A percentile compares a stretch with the other conserved stretches of the same genome.
phyloP scores from a whole-genome alignment of 2,329 filamentous ascomycete genomes.

The Pseudocercospora eumusae region DNA sequence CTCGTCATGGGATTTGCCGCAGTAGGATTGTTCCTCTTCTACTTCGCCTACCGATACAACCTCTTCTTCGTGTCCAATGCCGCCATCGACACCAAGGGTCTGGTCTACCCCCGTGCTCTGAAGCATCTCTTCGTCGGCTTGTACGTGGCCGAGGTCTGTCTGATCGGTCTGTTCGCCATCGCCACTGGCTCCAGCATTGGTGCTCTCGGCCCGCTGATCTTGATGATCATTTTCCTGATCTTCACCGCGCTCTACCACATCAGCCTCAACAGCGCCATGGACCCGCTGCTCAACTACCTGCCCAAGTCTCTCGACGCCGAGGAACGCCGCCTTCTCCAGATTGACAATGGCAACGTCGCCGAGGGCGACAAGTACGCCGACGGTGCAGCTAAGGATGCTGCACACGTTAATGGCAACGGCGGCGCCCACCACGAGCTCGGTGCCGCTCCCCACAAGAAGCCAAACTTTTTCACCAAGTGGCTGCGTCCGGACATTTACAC shows the following conservation, averaged over 20 bases:
- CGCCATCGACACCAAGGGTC: constrained; percentile 80
- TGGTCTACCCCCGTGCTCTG: constrained; percentile 82
- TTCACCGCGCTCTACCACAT: constrained; percentile 77
- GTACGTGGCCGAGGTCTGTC: constrained; percentile 74
- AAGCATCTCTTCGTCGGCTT: constrained; percentile 82
- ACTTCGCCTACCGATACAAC: constrained; percentile 87
- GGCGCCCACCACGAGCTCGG: constrained; percentile 31
- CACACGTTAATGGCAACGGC: constrained; percentile 26
- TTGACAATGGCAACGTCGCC: constrained; percentile 34
- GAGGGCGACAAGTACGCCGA: constrained; percentile 31
- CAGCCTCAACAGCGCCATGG: constrained; percentile 69
- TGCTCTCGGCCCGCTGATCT: constrained; percentile 64
- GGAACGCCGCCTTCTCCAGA: constrained; percentile 41
- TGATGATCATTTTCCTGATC: constrained; percentile 75
- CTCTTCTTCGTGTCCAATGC: constrained; percentile 83
- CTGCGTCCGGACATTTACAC: constrained; percentile 75
- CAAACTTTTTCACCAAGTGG: constrained; percentile 66
- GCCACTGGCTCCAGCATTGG: constrained; percentile 53
- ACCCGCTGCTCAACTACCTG: constrained; percentile 74
- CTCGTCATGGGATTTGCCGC: constrained; percentile 80
- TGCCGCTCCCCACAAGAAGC: constrained; percentile 50
- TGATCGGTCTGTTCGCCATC: constrained; percentile 81
- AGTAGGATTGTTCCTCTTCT: constrained; percentile 76
- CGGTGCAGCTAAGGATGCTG: constrained; percentile 33
- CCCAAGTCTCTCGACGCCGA: constrained; percentile 53